Evolutionary conservation across 441 rosid genomes (phyloP), one percentile per base, ranked within the genome.

Genomic region (Corymbia calophylla): DNA sequence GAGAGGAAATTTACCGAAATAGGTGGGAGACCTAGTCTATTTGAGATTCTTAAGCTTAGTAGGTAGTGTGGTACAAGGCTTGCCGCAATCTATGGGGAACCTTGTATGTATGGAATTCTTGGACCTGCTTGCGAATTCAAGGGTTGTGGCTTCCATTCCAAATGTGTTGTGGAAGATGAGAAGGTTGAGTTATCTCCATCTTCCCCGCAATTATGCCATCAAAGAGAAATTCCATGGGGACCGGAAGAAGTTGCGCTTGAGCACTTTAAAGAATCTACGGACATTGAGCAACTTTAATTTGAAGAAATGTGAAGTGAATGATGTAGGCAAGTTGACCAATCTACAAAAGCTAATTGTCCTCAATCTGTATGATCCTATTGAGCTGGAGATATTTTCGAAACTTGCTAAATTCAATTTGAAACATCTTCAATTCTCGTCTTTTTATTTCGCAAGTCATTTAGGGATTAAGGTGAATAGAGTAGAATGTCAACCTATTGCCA

Each of bases 31-130:
- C 25, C 27, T 70, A 2, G 4, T 70, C 27, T 48, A 35, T 70
- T 18, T 70, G 9, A 35, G 48, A 70, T 70, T 5, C 47, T 0
- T 70, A 70, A 70, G 81, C 19, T 70, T 70, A 9, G 81, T 14
- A 18, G 0, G 4, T 2, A 70, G 81, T 70, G 0, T 5, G 0
- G 0, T 18, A 32, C 1, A 3, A 18, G 27, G 8, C 15, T 70
- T 70, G 48, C 27, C 27, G 1, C 14, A 66, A 16, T 66, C 39
- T 16, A 15, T 66, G 44, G 77, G 77, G 39, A 66, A 31, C 11
- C 77, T 66, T 4, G 1, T 7, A 8, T 16, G 21, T 7, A 8
- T 66, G 77, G 77, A 66, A 31, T 66, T 31, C 44, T 66, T 66
- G 44, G n/a, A 60, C 66, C 6, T 60, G 1, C 3, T 3, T 58